These are phyloP conservation scores for Fraxinus greggii DNA, from an alignment of 305 asterid genomes.

Conservation along the genomic window DNA sequence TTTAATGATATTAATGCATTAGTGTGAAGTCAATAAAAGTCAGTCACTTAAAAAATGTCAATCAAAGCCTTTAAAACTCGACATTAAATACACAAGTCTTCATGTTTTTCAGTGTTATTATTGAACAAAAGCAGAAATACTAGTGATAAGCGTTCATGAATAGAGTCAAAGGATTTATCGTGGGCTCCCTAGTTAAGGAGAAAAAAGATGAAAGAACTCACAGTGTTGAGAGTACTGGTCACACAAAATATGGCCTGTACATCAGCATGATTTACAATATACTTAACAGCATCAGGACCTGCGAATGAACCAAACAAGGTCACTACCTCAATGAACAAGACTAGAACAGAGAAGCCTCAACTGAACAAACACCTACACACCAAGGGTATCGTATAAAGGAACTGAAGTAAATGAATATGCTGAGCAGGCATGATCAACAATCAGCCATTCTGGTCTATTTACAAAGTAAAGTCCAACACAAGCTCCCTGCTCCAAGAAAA, in stretches of 20 bases:
- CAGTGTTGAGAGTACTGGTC: constrained; percentile 77
- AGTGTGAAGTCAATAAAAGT: too few relatives aligned
- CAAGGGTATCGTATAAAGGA: constrained; percentile 96
- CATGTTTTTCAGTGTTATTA: not conserved
- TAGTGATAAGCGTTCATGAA: not conserved
- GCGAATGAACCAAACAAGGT: constrained; percentile 29
- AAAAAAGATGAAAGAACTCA: constrained; percentile 41
- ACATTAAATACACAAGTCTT: too few relatives aligned
- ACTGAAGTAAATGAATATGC: constrained; percentile 89
- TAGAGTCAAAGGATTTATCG: not conserved
- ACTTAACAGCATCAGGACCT: constrained; percentile 99
- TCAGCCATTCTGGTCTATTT: constrained; percentile 92
- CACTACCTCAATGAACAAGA: constrained; percentile 25
- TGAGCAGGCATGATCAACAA: constrained; percentile 91
- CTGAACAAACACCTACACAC: constrained; percentile 55
- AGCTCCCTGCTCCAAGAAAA: constrained; percentile 69
- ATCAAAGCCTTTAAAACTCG: too few relatives aligned
- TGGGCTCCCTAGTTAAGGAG: not conserved
- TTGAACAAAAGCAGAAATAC: not conserved
- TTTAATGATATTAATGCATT: too few relatives aligned
- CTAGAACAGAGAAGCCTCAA: constrained; percentile 29
- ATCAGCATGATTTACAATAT: constrained; percentile 74
- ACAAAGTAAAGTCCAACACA: constrained; percentile 81
- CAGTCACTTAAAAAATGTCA: too few relatives aligned
- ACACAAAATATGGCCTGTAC: constrained; percentile 86